Evolutionary conservation across 2,329 filamentous ascomycete species (phyloP), one percentile per base, ranked within the genome.

Genomic region (Neofusicoccum cordaticola): DNA sequence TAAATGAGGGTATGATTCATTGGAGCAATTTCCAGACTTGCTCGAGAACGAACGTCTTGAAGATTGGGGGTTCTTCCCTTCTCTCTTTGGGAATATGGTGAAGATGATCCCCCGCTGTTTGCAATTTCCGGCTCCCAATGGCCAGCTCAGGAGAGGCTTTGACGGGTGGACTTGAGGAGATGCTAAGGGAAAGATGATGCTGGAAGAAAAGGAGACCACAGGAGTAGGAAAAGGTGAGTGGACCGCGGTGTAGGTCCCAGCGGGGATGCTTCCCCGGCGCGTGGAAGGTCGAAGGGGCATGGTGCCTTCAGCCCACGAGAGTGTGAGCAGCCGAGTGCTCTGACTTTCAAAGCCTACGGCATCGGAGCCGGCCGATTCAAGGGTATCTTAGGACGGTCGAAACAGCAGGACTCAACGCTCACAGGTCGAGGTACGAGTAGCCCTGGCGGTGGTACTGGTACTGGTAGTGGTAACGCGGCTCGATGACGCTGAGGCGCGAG

Each of bases 401-500:
- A 17, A 9, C 6, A 12, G 41, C 9, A 22, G 6, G 42, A 3
- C 31, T 9, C 39, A 22, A 31, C 15, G 53, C 27, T 58, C 56
- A 60, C 9, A 60, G 31, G 27, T 60, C 17, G 42, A 60, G 56
- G 56, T 47, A 60, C 1, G 56, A 60, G 56, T 47, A n/a, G 17
- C 56, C 56, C 42, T 35, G 27, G 42, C 56, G 42, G 17, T 44
- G 41, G 13, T 44, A n/a, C n/a, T 60, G 42, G 56, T 17, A 12
- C 6, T 60, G 22, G 56, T 47, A 37, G 9, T 42, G 39, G 11
- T 45, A 37, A 15, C 17, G 42, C 56, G 44, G 31, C 41, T 60
- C 56, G 41, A 45, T 15, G 42, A 48, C 35, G 31, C 31, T 22
- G 42, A 48, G 19, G n/a, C 31, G 45, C 31, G 19, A 34, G 2